These are phyloP conservation scores for Phytophthora palmivora DNA, from an alignment of 352 stramenopile species.

Conservation along the genomic window DNA sequence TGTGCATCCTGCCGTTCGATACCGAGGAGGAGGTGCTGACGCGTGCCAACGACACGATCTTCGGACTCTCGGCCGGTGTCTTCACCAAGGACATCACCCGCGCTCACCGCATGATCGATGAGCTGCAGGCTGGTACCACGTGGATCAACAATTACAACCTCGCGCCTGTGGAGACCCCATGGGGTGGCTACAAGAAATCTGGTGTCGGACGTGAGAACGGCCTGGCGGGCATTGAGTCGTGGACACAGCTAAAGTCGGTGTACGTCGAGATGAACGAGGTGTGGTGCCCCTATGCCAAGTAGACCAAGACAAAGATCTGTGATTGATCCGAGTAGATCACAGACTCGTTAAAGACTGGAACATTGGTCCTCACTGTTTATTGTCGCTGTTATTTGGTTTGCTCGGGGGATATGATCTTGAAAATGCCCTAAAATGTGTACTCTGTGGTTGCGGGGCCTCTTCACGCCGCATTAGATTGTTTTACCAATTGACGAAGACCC, in stretches of 20 bases:
- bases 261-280: conserved; percentile 88
- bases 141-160: conserved; percentile 94
- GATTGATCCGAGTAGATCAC: neutral
- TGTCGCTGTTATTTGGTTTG: conserved; percentile 8
- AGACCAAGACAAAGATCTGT: neutral
- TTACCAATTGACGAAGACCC: conserved; percentile 9
- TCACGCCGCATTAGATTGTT: conserved; percentile 33
- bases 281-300: conserved; percentile 70
- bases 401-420: conserved; percentile 2
- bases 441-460: conserved; percentile 25
- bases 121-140: conserved; percentile 79
- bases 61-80: conserved; percentile 83
- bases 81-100: conserved; percentile 87
- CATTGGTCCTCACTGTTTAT: neutral
- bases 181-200: conserved; percentile 92
- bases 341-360: conserved; percentile 3
- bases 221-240: conserved; percentile 81
- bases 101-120: conserved; percentile 74
- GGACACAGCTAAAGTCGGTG: conserved; percentile 92
- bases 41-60: conserved; percentile 85
- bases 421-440: conserved; percentile 32
- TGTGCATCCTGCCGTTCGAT: conserved; percentile 81
- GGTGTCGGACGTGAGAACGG: conserved; percentile 94
- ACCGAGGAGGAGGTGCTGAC: conserved; percentile 76
- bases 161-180: conserved; percentile 85